A percentile compares a stretch with the other conserved stretches of the same genome.
phyloP scores from a whole-genome alignment of 345 rosid genomes.

The Citrus reticulata region DNA sequence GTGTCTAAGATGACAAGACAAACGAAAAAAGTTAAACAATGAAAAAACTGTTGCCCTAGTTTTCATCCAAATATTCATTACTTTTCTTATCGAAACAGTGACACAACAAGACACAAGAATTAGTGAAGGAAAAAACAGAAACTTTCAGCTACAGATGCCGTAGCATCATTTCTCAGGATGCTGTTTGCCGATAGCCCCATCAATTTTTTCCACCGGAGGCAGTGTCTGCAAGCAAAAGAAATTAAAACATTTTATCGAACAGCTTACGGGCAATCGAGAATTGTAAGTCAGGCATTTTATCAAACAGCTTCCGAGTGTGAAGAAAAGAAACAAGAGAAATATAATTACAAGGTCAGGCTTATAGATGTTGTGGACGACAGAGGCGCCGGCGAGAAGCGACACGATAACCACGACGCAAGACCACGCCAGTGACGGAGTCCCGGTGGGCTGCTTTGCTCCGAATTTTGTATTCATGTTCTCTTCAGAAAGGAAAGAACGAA shows the following conservation, averaged over 20 bases:
- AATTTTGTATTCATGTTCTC: constrained; percentile 41
- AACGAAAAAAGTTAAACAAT: no score
- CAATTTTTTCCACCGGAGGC: constrained; percentile 38
- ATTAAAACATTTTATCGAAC: not conserved
- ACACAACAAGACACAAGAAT: not conserved
- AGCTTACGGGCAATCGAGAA: not conserved
- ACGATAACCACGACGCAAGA: constrained; percentile 54
- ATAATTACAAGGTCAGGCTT: constrained; percentile 59
- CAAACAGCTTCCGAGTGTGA: constrained; percentile 32
- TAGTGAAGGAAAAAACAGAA: not conserved
- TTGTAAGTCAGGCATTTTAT: constrained; percentile 28
- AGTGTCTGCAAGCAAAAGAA: constrained; percentile 33
- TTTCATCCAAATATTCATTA: no score
- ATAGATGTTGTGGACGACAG: constrained; percentile 63
- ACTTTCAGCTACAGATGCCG: not conserved
- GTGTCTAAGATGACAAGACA: no score
- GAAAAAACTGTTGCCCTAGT: no score
- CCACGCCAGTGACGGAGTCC: constrained; percentile 67
- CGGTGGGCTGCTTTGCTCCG: constrained; percentile 52
- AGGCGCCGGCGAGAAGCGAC: constrained; percentile 74
- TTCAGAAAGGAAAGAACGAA: not conserved
- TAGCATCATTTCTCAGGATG: not conserved
- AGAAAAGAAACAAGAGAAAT: no score
- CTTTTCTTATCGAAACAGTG: no score
- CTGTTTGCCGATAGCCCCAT: constrained; percentile 18